phyloP scores from a whole-genome alignment of 306 rosid species.

The Rosa multiflora region DNA sequence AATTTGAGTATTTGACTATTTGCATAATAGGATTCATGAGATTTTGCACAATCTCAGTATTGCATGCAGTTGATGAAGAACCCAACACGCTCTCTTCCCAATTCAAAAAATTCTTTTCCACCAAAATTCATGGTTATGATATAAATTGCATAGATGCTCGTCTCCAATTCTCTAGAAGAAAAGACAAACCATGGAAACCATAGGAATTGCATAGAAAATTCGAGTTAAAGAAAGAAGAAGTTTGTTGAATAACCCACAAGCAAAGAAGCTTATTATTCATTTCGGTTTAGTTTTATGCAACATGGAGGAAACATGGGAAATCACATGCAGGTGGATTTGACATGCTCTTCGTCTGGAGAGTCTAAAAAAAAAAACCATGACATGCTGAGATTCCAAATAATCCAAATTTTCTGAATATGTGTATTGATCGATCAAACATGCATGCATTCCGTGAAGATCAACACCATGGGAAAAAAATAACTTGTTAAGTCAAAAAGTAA shows the following conservation, averaged over 20 bases:
- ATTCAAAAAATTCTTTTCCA: no score
- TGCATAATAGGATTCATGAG: no score
- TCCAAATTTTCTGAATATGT: constrained; percentile 28
- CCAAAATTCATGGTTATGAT: no score
- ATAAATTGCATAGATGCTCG: no score
- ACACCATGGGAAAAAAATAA: constrained; percentile 34
- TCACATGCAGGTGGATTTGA: constrained; percentile 38
- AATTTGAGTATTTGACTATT: no score
- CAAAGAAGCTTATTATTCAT: not conserved
- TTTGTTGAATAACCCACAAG: constrained; percentile 16
- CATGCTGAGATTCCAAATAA: constrained; percentile 40
- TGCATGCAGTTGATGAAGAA: no score
- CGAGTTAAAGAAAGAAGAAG: constrained; percentile 25
- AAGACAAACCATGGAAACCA: constrained; percentile 32
- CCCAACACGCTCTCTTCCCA: no score
- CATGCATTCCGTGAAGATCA: constrained; percentile 41
- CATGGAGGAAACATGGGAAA: constrained; percentile 43
- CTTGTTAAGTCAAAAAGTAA: constrained; percentile 38
- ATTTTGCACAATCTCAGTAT: no score
- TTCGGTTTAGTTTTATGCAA: constrained; percentile 27
- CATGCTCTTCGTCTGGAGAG: constrained; percentile 33
- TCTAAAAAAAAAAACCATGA: constrained; percentile 35
- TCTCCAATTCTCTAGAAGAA: not conserved
- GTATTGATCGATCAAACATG: constrained; percentile 37
- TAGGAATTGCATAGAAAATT: constrained; percentile 18